These are phyloP conservation scores for Herpetospermum pedunculosum DNA, from an alignment of 306 rosid genomes.

Conservation along the genomic window DNA sequence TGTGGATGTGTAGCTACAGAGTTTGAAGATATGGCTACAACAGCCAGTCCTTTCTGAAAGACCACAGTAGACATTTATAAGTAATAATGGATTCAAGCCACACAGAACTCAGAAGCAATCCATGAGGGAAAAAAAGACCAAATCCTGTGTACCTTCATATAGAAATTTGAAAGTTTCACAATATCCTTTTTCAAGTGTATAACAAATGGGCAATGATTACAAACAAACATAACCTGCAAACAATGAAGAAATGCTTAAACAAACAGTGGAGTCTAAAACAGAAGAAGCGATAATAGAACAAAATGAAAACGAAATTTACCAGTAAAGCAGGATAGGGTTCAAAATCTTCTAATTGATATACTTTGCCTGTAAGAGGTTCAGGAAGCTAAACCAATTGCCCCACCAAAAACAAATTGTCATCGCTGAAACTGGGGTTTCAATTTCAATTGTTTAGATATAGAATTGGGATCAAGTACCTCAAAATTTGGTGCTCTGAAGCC, in stretches of 20 bases:
- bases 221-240: slow-evolving; percentile 91
- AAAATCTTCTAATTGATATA: slow-evolving; percentile 77
- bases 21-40: slow-evolving; percentile 80
- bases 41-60: slow-evolving; percentile 75
- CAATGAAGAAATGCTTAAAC: background rate
- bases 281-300: background rate
- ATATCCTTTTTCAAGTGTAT: slow-evolving; percentile 66
- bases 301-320: slow-evolving; percentile 24
- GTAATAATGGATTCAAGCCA: background rate
- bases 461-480: slow-evolving; percentile 31
- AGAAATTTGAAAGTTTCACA: slow-evolving; percentile 62
- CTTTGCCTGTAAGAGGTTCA: slow-evolving; percentile 84
- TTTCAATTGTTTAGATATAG: background rate
- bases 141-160: slow-evolving; percentile 49
- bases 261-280: background rate
- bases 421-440: background rate
- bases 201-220: slow-evolving; percentile 96
- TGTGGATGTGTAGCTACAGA: slow-evolving; percentile 73
- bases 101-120: slow-evolving; percentile 4
- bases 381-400: slow-evolving; percentile 40
- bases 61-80: slow-evolving; percentile 9
- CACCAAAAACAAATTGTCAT: background rate
- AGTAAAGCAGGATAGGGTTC: slow-evolving; percentile 81
- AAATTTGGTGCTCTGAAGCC: slow-evolving; percentile 81
- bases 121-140: slow-evolving; percentile 2